Evolutionary conservation across 306 rosid species (phyloP), one percentile per base, ranked within the genome.

Genomic region (Psophocarpus tetragonolobus): DNA sequence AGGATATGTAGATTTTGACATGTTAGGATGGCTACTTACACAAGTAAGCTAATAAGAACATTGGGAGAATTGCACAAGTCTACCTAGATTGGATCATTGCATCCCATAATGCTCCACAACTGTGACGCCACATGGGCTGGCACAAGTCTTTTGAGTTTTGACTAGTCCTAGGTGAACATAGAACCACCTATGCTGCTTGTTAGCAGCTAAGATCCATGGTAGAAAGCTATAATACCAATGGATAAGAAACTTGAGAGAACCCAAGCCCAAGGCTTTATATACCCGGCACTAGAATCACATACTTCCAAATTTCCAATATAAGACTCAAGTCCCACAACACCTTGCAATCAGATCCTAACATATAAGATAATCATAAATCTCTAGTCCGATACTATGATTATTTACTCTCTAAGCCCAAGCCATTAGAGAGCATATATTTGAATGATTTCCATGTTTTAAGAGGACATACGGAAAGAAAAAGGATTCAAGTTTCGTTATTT

Each of bases 381-480:
- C 20, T 50, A n/a, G n/a, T 15, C 3, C 12, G 21, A 64, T 26
- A 36, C 63, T 64, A 23, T 51, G 60, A 41, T 21, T 27, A 57
- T 33, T 45, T 44, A 70, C 45, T 50, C 18, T 39, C 23, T 54
- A 65, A 41, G 54, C 53, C 70, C 7, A 65, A 54, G 47, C 73
- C 38, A 38, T 56, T 26, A 24, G 50, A 68, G 13, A 61, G 21
- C 54, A 71, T 10, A 21, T n/a, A 60, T 24, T 71, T 35, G 32
- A 71, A 48, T 61, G 54, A 47, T 23, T 54, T 11, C 32, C 27
- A 54, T 79, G 77, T 45, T 61, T 70, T 32, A 60, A 38, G 48
- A 72, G 13, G 27, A 8, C 74, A 53, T 36, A 54, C 36, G 21
- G 48, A 18, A 80, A 73, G 23, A 66, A 71, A 71, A 44, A n/a